Percentiles rank a stretch among this genome's conserved stretches.
Evolutionary conservation across 305 asterid genomes (phyloP).

Genomic region (Rubia peregrina): DNA sequence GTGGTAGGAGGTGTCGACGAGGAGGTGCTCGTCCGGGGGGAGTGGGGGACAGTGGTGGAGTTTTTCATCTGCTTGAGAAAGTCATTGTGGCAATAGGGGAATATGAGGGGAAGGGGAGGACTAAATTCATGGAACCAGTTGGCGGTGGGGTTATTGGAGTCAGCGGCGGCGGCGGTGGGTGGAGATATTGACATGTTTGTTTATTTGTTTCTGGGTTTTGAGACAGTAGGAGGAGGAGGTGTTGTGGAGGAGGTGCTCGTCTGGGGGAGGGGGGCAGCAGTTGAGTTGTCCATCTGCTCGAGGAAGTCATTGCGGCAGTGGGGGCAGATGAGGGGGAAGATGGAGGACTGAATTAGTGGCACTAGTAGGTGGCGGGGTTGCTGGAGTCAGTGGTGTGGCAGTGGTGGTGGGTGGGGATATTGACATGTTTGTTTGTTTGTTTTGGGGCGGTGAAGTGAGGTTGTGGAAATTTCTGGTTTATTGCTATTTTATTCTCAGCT

Average conservation of each 20-base stretch:
- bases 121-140: no score
- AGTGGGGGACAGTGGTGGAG: no score
- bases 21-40: no score
- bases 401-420: conserved; percentile 21
- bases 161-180: no score
- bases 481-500: background rate
- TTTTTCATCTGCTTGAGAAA: no score
- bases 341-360: no score
- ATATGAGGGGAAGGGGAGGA: no score
- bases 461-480: background rate
- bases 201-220: no score
- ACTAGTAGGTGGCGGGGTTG: conserved; percentile 59
- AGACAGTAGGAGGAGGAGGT: conserved; percentile 72
- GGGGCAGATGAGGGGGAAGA: conserved; percentile 64
- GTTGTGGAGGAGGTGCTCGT: conserved; percentile 54
- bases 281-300: conserved; percentile 55
- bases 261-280: conserved; percentile 12
- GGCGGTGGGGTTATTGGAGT: no score
- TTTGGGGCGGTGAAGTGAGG: background rate
- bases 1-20: no score
- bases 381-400: conserved; percentile 33
- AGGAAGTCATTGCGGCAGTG: conserved; percentile 80
- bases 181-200: no score
- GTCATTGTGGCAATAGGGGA: no score
- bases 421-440: conserved; percentile 19